Conservation (phyloP, 441 rosid genomes). For the Corymbia calophylla region DNA sequence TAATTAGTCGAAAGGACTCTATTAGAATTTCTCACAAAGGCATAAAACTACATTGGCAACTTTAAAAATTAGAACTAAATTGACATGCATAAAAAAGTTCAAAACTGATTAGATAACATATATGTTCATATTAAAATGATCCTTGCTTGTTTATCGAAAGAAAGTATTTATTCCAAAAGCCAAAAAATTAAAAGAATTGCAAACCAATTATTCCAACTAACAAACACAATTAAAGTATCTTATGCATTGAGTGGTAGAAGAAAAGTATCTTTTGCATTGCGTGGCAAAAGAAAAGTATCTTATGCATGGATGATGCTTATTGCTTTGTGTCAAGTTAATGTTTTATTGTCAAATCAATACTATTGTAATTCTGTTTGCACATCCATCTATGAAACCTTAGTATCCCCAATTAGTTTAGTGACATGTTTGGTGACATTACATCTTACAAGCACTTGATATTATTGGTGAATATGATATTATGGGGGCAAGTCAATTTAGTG, state of each 20-base stretch:
- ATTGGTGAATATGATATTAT: too few species aligned
- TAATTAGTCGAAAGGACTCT: too few species aligned
- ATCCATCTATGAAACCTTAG: not conserved
- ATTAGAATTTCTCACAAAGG: not conserved
- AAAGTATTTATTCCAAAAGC: not conserved
- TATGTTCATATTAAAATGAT: accelerated
- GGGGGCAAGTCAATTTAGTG: too few species aligned
- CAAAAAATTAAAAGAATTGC: too few species aligned
- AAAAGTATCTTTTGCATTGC: not conserved
- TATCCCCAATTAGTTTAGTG: not conserved
- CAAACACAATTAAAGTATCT: not conserved
- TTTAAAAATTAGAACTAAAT: not conserved
- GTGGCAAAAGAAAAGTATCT: not conserved
- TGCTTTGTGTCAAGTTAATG: not conserved
- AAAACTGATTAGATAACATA: too few species aligned
- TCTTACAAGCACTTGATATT: not conserved
- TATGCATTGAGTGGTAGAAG: not conserved
- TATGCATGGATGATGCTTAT: not conserved
- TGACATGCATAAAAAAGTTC: not conserved
- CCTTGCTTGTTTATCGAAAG: not conserved
- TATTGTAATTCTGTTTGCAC: not conserved
- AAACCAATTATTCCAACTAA: accelerated
- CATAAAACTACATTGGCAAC: not conserved
- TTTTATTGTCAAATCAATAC: not conserved
- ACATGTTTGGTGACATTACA: not conserved